Conservation (phyloP, 2,329 filamentous ascomycete species). For the Pezicula carpinea region DNA sequence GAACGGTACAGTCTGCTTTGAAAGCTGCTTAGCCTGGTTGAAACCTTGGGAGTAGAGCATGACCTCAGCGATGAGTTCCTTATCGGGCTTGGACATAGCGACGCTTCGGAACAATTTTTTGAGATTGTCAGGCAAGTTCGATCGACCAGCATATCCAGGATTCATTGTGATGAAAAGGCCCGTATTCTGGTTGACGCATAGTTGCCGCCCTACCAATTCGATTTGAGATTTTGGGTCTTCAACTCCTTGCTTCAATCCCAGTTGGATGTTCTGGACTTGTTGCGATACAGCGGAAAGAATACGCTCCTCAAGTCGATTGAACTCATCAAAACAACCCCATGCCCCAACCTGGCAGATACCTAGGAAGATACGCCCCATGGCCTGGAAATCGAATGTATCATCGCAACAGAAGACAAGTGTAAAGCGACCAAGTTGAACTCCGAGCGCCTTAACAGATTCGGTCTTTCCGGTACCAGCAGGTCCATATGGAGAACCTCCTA, state of each 20-base stretch:
- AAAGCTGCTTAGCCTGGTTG: slow-evolving; percentile 88
- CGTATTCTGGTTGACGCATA: slow-evolving; percentile 86
- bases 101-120: slow-evolving; percentile 99
- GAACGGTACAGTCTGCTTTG: slow-evolving; percentile 95
- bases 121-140: slow-evolving; percentile 95
- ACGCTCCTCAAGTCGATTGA: slow-evolving; percentile 96
- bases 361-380: slow-evolving; percentile 98
- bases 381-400: slow-evolving; percentile 99
- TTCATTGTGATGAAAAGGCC: slow-evolving; percentile 99
- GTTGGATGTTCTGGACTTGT: slow-evolving; percentile 98
- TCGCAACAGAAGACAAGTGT: slow-evolving; percentile 99
- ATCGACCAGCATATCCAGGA: slow-evolving; percentile 95
- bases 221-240: slow-evolving; percentile 85
- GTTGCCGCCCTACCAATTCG: slow-evolving; percentile 85
- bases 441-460: slow-evolving; percentile 96
- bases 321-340: slow-evolving; percentile 99
- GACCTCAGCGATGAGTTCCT: slow-evolving; percentile 98
- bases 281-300: slow-evolving; percentile 98
- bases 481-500: slow-evolving; percentile 95
- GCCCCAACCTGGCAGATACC: slow-evolving; percentile 98
- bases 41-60: slow-evolving; percentile 99
- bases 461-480: slow-evolving; percentile 98
- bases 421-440: slow-evolving; percentile 93
- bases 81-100: slow-evolving; percentile 99
- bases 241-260: slow-evolving; percentile 80